These are phyloP conservation scores for Penicillium vulpinum DNA, from an alignment of 2,329 filamentous ascomycete genomes.

Conservation along the genomic window DNA sequence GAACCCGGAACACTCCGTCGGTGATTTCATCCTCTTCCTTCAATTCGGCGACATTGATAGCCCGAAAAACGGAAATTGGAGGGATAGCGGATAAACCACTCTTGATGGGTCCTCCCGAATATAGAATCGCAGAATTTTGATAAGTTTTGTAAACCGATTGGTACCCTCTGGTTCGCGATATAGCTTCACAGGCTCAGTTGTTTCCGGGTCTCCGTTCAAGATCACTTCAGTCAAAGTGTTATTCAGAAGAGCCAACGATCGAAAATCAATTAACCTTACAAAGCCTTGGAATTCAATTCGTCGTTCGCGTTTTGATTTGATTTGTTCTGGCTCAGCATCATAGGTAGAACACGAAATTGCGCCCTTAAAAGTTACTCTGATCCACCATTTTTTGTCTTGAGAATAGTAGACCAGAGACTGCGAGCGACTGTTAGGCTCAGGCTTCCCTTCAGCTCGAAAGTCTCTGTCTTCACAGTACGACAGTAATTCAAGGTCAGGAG, in stretches of 20 bases:
- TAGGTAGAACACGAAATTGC: conserved; percentile 5
- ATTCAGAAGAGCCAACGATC: conserved; percentile 15
- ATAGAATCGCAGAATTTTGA: conserved; percentile 4
- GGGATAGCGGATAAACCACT: conserved; percentile 11
- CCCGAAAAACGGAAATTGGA: conserved; percentile 16
- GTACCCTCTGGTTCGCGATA: conserved; percentile 2
- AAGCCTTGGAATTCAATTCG: conserved; percentile 17
- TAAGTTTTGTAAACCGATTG: background rate
- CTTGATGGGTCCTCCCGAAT: conserved; percentile 14
- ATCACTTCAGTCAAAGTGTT: conserved; percentile 24
- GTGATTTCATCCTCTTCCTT: conserved; percentile 14
- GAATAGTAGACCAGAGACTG: conserved; percentile 15
- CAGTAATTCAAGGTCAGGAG: background rate
- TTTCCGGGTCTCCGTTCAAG: conserved; percentile 8
- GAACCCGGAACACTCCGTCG: conserved; percentile 16
- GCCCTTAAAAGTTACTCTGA: conserved; percentile 19
- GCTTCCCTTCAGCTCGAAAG: background rate
- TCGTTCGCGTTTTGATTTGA: conserved; percentile 16
- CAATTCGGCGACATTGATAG: conserved; percentile 11
- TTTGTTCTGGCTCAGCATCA: conserved; percentile 5
- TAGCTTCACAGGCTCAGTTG: background rate
- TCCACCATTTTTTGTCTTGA: conserved; percentile 20
- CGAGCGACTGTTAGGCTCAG: background rate
- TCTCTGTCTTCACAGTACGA: background rate
- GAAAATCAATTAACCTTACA: conserved; percentile 16